Base-by-base conservation (phyloP, 208 protist species). In the Angomonas deanei region DNA sequence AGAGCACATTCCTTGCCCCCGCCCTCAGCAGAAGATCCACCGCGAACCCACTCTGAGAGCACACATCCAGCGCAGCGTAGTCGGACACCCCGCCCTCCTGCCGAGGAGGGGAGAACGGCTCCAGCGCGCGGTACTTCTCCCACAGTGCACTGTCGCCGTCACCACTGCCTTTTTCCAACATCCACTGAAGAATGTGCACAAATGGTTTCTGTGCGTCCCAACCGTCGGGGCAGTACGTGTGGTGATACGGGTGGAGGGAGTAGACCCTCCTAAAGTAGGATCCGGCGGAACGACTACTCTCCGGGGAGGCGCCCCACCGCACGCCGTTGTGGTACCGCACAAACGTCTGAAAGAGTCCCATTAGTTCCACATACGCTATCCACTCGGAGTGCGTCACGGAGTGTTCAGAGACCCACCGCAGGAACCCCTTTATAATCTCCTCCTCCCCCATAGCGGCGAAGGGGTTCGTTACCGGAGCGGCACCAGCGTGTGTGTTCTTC, bases 151-250 rank as follows among this genome's bases (percentile, higher is more conserved):
- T 28, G 26, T 61, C 26, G 10, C 33, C 11, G 31, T 24, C n/a
- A 8, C 17, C 28, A 34, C 59, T 6, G 11, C 32, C 10, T 8
- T 39, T 19, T 56, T 71, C 57, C 57, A 34, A 19, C 66, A 93
- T 72, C 84, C 87, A 93, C 47, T 84, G 87, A 31, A 93, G 68
- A n/a, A 91, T 32, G 55, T 91, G 83, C 30, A 91, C 87, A 59
- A 84, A 89, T 10, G 87, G 82, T 73, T 83, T 86, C 62, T 93
- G 87, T 61, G 74, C 69, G 6, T 66, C 71, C 10, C 58, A 70
- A 4, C 79, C 80, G 6, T 72, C 54, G 1, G 87, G 87, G 63
- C 87, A 93, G 67, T 79, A 74, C 17, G 85, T 65, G 34, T 65
- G 68, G 52, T 82, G 76, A 78, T 80, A 93, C 28, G 87, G 87